Conservation (phyloP, 257 asterid species). For the Solanum etuberosum region DNA sequence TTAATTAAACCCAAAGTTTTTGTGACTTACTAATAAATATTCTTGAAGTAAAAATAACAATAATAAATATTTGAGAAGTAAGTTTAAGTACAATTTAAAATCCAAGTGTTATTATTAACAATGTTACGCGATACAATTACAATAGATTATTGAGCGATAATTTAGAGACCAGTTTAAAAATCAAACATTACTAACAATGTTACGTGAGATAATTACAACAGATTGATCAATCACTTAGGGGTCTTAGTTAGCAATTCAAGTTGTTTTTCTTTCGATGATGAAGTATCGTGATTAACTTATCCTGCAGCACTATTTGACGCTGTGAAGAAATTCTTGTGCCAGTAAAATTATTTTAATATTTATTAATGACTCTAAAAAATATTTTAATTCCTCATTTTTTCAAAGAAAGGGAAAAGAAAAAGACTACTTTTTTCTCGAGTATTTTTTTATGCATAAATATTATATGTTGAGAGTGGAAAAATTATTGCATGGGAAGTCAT, state of each 20-base stretch:
- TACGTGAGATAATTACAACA: neutral
- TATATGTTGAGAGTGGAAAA: neutral
- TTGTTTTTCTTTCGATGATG: no score
- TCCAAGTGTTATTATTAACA: neutral
- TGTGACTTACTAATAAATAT: neutral
- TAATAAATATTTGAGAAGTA: neutral
- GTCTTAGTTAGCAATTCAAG: no score
- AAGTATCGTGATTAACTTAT: neutral
- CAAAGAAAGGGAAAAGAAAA: neutral
- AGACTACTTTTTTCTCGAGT: neutral
- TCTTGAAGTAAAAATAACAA: neutral
- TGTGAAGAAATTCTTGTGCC: no score
- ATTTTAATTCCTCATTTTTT: neutral
- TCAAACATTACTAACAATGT: no score
- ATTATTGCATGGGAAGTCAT: neutral
- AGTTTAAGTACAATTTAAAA: neutral
- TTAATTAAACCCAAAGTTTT: neutral
- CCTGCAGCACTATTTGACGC: neutral
- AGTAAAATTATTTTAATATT: neutral
- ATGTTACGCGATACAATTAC: no score
- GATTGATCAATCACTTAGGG: no score
- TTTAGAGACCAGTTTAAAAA: no score
- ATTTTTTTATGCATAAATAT: neutral
- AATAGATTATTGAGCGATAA: neutral
- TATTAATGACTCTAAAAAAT: neutral